These are phyloP conservation scores for Pythium aristosporum DNA, from an alignment of 352 stramenopile species.

Conservation along the genomic window DNA sequence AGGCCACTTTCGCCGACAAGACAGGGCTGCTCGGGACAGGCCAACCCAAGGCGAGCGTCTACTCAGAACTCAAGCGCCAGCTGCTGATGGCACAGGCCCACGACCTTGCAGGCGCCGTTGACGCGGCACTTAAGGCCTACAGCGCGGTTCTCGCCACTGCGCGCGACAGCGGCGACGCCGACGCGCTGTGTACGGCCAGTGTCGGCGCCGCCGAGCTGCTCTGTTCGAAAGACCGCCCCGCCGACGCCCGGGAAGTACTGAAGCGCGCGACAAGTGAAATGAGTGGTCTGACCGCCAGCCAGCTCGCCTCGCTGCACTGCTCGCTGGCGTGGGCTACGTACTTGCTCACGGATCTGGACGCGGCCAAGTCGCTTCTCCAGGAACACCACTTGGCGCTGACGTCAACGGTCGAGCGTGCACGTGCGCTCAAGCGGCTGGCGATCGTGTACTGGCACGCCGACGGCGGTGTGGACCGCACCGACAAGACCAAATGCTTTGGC, in stretches of 20 bases:
- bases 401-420: slow-evolving; percentile 32
- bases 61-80: slow-evolving; percentile 47
- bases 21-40: slow-evolving; percentile 34
- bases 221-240: slow-evolving; percentile 27
- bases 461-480: slow-evolving; percentile 39
- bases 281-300: slow-evolving; percentile 8
- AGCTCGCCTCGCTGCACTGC: slow-evolving; percentile 29
- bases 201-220: slow-evolving; percentile 52
- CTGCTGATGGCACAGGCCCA: slow-evolving; percentile 59
- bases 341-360: slow-evolving; percentile 32
- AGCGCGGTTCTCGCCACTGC: slow-evolving; percentile 25
- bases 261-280: slow-evolving; percentile 19
- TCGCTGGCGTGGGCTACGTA: slow-evolving; percentile 46
- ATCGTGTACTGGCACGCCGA: slow-evolving; percentile 77
- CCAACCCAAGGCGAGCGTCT: slow-evolving; percentile 39
- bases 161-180: slow-evolving; percentile 16
- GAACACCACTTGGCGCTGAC: slow-evolving; percentile 33
- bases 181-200: slow-evolving; percentile 31
- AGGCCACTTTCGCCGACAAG: slow-evolving; percentile 49
- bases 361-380: slow-evolving; percentile 42
- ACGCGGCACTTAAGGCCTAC: slow-evolving; percentile 51
- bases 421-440: slow-evolving; percentile 63
- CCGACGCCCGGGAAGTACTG: slow-evolving; percentile 37
- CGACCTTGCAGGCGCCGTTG: slow-evolving; percentile 46
- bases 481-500: slow-evolving; percentile 66